These are phyloP conservation scores for Nicotiana tabacum DNA, from an alignment of 257 asterid species.

Conservation along the genomic window DNA sequence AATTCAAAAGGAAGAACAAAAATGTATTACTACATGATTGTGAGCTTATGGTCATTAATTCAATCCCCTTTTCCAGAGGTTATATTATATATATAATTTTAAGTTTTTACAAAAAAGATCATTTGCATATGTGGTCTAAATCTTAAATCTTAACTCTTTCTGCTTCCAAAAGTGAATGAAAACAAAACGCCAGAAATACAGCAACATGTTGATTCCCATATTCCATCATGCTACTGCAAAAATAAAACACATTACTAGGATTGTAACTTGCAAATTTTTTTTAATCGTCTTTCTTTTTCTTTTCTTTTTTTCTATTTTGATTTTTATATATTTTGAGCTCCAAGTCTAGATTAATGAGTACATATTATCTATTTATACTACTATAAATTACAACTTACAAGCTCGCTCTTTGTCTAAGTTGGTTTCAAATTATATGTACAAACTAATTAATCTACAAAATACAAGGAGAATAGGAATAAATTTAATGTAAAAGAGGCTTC, in stretches of 20 bases:
- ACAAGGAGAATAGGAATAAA: not conserved
- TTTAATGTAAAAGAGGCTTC: slow-evolving; percentile 70
- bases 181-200: not conserved
- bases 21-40: not conserved
- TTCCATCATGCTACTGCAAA: slow-evolving; percentile 21
- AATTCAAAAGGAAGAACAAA: no score
- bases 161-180: not conserved
- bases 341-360: not conserved
- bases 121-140: not conserved
- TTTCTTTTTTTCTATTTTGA: not conserved
- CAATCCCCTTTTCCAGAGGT: not conserved
- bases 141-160: not conserved
- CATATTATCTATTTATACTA: not conserved
- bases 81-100: not conserved
- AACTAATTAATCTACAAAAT: not conserved
- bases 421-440: not conserved
- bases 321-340: not conserved
- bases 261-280: not conserved
- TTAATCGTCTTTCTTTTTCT: not conserved
- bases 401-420: not conserved
- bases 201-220: not conserved
- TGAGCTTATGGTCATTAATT: not conserved
- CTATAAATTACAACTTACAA: not conserved
- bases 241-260: slow-evolving; percentile 10
- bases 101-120: not conserved